These are phyloP conservation scores for Setaria italica DNA, from an alignment of 202 grass and related monocot genomes.

Conservation along the genomic window DNA sequence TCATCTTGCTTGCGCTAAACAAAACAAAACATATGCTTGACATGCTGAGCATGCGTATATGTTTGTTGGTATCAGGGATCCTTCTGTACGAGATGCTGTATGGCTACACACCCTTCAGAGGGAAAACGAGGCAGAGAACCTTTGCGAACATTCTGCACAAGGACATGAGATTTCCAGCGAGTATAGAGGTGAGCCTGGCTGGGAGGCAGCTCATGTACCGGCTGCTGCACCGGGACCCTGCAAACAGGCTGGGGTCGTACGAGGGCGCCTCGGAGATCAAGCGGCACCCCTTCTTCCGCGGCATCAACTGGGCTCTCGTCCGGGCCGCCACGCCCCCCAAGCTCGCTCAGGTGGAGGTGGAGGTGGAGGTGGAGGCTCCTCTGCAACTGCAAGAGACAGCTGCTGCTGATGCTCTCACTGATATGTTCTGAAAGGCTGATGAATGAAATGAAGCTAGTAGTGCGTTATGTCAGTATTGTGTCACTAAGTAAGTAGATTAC, in stretches of 20 bases:
- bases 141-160: conserved; percentile 96
- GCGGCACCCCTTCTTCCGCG: conserved; percentile 75
- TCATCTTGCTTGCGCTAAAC: not conserved
- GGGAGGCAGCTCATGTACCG: conserved; percentile 84
- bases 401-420: not conserved
- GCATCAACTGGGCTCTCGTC: conserved; percentile 89
- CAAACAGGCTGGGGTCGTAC: conserved; percentile 72
- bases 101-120: conserved; percentile 92
- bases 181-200: conserved; percentile 74
- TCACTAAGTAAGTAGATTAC: too few species aligned
- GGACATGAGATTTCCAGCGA: conserved; percentile 84
- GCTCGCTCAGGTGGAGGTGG: not conserved
- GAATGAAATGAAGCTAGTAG: not conserved
- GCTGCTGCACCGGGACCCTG: conserved; percentile 75
- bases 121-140: conserved; percentile 93
- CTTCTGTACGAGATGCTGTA: conserved; percentile 98
- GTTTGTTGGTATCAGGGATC: conserved; percentile 54
- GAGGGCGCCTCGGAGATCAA: conserved; percentile 86
- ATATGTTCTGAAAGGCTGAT: conserved; percentile 10
- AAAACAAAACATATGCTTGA: not conserved
- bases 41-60: not conserved
- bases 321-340: conserved; percentile 39
- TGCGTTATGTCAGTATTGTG: too few species aligned
- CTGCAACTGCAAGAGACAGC: not conserved
- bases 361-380: too few species aligned